phyloP scores from a whole-genome alignment of 2,329 filamentous ascomycete genomes.

The Aureobasidium sp. region DNA sequence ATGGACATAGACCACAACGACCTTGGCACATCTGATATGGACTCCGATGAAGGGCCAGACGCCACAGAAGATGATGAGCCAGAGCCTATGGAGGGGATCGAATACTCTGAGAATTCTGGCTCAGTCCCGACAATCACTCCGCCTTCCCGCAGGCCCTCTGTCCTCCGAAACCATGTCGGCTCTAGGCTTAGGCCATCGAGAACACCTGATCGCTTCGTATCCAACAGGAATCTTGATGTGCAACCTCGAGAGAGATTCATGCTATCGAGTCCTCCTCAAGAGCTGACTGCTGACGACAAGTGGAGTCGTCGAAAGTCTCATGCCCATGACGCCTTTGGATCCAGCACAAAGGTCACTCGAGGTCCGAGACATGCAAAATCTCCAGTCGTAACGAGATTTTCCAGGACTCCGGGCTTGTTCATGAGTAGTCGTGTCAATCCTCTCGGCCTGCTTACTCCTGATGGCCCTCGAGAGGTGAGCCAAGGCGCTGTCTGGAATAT shows the following conservation, averaged over 20 bases:
- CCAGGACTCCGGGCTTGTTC: conserved; percentile 3
- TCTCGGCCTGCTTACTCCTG: background rate
- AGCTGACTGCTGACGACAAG: background rate
- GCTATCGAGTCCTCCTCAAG: conserved; percentile 4
- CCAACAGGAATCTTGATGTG: conserved; percentile 24
- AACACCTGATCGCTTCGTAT: conserved; percentile 55
- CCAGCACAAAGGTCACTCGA: background rate
- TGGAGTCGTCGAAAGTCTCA: background rate
- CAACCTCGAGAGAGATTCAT: conserved; percentile 8
- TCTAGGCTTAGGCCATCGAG: background rate
- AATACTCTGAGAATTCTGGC: background rate
- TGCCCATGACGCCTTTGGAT: conserved; percentile 5
- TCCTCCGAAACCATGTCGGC: background rate
- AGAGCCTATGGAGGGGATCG: conserved; percentile 6
- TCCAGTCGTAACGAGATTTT: background rate
- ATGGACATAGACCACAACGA: background rate
- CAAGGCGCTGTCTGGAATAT: conserved; percentile 69
- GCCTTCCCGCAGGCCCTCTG: conserved; percentile 12
- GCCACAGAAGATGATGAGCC: background rate
- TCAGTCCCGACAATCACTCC: background rate
- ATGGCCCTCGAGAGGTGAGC: conserved; percentile 41
- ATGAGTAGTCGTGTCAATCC: conserved; percentile 11
- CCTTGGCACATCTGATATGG: background rate
- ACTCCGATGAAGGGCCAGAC: background rate
- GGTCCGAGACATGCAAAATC: background rate